Evolutionary conservation across 75 land plant genomes (phyloP).

Genomic region (Picea sitchensis): DNA sequence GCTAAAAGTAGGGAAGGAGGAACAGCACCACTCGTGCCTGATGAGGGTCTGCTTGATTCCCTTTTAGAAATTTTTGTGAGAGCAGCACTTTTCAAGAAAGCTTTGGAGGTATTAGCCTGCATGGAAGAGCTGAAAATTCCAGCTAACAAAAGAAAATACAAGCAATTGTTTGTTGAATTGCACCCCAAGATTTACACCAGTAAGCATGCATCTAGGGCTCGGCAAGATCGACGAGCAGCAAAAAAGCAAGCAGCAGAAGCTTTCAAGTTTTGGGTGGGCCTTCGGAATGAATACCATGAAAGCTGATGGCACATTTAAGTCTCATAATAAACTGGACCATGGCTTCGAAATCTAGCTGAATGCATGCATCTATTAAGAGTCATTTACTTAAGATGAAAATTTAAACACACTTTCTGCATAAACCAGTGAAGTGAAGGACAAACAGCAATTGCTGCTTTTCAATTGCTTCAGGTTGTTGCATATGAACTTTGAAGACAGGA

Average conservation of each 20-base stretch:
- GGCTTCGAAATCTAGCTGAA: neutral
- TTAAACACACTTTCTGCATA: neutral
- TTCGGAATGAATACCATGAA: constrained; percentile 85
- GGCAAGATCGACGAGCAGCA: constrained; percentile 58
- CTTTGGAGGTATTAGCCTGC: constrained; percentile 91
- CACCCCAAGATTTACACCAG: constrained; percentile 88
- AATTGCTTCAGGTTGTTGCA: neutral
- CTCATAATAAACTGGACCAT: neutral
- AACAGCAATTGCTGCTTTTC: neutral
- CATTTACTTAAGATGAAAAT: no score
- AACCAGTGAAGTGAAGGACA: neutral
- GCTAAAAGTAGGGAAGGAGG: constrained; percentile 11
- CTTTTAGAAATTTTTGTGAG: constrained; percentile 87
- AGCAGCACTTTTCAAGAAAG: constrained; percentile 81
- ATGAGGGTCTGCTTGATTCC: constrained; percentile 71
- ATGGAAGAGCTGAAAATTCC: constrained; percentile 88
- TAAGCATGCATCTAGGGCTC: constrained; percentile 76
- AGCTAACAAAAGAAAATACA: constrained; percentile 80
- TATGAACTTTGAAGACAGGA: neutral
- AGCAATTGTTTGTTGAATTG: constrained; percentile 76
- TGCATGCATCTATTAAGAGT: neutral
- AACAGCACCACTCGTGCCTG: constrained; percentile 55
- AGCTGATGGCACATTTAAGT: constrained; percentile 49
- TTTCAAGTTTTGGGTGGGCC: constrained; percentile 94
- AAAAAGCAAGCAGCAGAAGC: constrained; percentile 89